Percentiles rank a stretch among this genome's conserved stretches.
phyloP scores from a whole-genome alignment of 208 protist genomes.

The Vickermania spadyakhi region DNA sequence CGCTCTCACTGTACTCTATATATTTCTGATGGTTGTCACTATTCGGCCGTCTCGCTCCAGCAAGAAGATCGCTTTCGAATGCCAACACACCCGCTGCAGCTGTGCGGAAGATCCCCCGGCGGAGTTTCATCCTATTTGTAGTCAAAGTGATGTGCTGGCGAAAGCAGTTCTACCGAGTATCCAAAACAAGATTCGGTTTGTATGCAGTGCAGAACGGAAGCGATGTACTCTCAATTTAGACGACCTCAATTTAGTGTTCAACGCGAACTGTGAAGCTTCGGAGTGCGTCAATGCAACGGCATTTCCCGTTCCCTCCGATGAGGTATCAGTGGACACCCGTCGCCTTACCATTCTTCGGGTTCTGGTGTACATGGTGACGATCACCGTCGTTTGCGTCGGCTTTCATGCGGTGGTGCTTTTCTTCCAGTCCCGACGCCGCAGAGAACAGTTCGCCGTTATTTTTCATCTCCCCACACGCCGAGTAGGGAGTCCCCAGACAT shows the following conservation, averaged over 20 bases:
- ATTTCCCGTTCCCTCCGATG: slow-evolving; percentile 28
- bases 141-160: slow-evolving; percentile 27
- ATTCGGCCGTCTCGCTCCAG: slow-evolving; percentile 26
- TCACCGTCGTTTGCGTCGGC: neutral
- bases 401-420: neutral
- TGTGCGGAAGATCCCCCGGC: slow-evolving; percentile 58
- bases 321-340: slow-evolving; percentile 4
- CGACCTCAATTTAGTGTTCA: slow-evolving; percentile 56
- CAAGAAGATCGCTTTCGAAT: slow-evolving; percentile 40
- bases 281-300: slow-evolving; percentile 55
- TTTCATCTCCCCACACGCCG: neutral
- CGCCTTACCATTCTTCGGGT: neutral
- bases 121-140: slow-evolving; percentile 60
- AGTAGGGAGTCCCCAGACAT: too few relatives aligned
- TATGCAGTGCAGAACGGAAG: slow-evolving; percentile 21
- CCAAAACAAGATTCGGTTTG: slow-evolving; percentile 39
- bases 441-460: neutral
- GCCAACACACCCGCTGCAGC: slow-evolving; percentile 41
- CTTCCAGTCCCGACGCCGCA: neutral
- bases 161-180: slow-evolving; percentile 44
- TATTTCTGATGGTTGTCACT: slow-evolving; percentile 42
- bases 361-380: slow-evolving; percentile 4
- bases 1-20: slow-evolving; percentile 32
- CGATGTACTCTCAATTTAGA: slow-evolving; percentile 40
- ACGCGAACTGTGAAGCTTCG: slow-evolving; percentile 48